Evolutionary conservation across 2,329 filamentous ascomycete genomes (phyloP).

Genomic region (Pseudogymnoascus sp.): DNA sequence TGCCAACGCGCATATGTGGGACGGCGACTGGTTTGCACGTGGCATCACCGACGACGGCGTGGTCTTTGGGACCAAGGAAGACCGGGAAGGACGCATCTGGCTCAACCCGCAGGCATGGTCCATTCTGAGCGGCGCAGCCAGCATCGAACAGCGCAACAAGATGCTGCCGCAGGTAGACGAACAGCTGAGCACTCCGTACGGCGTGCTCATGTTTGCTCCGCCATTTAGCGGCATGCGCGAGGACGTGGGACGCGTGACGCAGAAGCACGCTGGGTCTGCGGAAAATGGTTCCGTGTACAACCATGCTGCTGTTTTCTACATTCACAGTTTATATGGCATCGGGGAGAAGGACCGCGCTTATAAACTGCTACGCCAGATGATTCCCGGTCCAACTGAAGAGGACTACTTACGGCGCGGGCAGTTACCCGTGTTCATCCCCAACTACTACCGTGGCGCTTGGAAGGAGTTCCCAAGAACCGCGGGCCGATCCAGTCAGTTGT

Average conservation of each 20-base stretch:
- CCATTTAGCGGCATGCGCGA: conserved; percentile 49
- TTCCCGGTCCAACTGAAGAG: conserved; percentile 44
- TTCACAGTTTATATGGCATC: conserved; percentile 46
- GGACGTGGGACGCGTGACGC: conserved; percentile 51
- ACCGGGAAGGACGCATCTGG: conserved; percentile 50
- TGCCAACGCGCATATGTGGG: conserved; percentile 47
- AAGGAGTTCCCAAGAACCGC: conserved; percentile 43
- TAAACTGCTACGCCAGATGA: conserved; percentile 43
- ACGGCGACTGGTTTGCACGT: conserved; percentile 49
- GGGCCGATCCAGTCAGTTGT: conserved; percentile 49
- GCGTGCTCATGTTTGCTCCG: conserved; percentile 49
- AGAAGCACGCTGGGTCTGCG: conserved; percentile 50
- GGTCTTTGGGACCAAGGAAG: conserved; percentile 43
- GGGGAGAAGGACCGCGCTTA: conserved; percentile 44
- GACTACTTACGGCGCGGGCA: conserved; percentile 48
- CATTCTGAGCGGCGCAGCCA: conserved; percentile 47
- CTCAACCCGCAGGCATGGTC: conserved; percentile 51
- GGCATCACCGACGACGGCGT: conserved; percentile 51
- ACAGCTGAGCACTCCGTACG: conserved; percentile 47
- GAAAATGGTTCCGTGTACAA: conserved; percentile 54
- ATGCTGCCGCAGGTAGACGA: conserved; percentile 44
- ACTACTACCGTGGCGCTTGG: conserved; percentile 50
- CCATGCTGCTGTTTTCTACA: conserved; percentile 49
- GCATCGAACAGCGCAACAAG: conserved; percentile 33
- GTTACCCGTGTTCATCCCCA: conserved; percentile 50